These are phyloP conservation scores for Fragilariopsis cylindrus DNA, from an alignment of 108 stramenopile species.

Conservation along the genomic window DNA sequence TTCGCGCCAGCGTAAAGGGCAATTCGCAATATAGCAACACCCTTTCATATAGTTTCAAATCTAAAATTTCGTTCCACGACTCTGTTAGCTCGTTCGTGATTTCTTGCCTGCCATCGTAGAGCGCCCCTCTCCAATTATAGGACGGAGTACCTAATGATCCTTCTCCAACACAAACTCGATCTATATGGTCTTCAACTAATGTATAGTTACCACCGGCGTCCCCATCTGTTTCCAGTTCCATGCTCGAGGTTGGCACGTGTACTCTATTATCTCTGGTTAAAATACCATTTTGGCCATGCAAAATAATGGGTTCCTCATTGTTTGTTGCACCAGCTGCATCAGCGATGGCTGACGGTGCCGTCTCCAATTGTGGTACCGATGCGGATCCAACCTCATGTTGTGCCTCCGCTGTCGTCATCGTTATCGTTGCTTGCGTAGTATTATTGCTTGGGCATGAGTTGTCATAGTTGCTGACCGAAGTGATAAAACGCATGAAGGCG, in stretches of 20 bases:
- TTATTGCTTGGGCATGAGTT: slow-evolving; percentile 23
- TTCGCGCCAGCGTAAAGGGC: slow-evolving; percentile 74
- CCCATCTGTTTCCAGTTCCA: slow-evolving; percentile 7
- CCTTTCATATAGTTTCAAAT: slow-evolving; percentile 49
- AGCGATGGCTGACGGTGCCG: slow-evolving; percentile 47
- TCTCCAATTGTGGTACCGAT: slow-evolving; percentile 5
- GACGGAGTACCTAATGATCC: slow-evolving; percentile 50
- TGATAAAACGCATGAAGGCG: slow-evolving; percentile 51
- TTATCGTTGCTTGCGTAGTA: background rate
- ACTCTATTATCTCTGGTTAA: slow-evolving; percentile 33
- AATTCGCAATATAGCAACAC: slow-evolving; percentile 70
- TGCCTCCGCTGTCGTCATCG: slow-evolving; percentile 13
- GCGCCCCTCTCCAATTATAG: slow-evolving; percentile 62
- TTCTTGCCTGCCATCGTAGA: slow-evolving; percentile 59
- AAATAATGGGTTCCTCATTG: slow-evolving; percentile 30
- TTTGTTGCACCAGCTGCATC: background rate
- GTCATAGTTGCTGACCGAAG: slow-evolving; percentile 82
- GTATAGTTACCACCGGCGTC: slow-evolving; percentile 33
- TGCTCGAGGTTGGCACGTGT: background rate
- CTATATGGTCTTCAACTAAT: slow-evolving; percentile 54
- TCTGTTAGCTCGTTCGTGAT: slow-evolving; percentile 43
- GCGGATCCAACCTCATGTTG: background rate
- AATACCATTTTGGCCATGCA: slow-evolving; percentile 75
- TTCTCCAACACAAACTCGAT: slow-evolving; percentile 57
- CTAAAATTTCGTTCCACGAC: slow-evolving; percentile 63